These are phyloP conservation scores for Fusarium sp. DNA, from an alignment of 2,329 filamentous ascomycete genomes.

Conservation along the genomic window DNA sequence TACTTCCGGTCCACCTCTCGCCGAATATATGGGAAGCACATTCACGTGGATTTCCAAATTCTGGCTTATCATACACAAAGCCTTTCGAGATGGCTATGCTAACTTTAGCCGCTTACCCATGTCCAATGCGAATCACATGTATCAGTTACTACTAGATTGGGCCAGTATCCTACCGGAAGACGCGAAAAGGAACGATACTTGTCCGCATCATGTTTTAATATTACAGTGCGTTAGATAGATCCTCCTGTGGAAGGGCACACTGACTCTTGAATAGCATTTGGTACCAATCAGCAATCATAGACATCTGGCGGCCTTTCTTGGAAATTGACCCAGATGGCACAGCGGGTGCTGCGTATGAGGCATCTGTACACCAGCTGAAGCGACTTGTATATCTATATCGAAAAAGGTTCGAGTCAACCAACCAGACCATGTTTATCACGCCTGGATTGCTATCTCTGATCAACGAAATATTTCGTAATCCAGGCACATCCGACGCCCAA, in stretches of 20 bases:
- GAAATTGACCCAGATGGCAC: rapidly evolving
- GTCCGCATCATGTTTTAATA: constrained; percentile 19
- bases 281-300: constrained; percentile 23
- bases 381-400: constrained; percentile 9
- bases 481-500: background rate
- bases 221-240: constrained; percentile 2
- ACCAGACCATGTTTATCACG: constrained; percentile 16
- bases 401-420: constrained; percentile 15
- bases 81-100: background rate
- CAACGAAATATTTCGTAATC: constrained; percentile 14
- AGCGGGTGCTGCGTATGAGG: background rate
- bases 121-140: constrained; percentile 9
- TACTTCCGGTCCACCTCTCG: background rate
- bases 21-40: constrained; percentile 5
- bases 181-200: background rate
- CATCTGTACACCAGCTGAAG: constrained; percentile 13
- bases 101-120: constrained; percentile 2
- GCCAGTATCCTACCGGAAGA: background rate
- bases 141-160: constrained; percentile 18
- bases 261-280: background rate
- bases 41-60: constrained; percentile 29
- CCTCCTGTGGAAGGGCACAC: rapidly evolving
- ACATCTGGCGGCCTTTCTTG: constrained; percentile 19
- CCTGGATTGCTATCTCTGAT: constrained; percentile 8
- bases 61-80: constrained; percentile 5